Evolutionary conservation across 257 asterid species (phyloP).

Genomic region (Solanum medicagineum): DNA sequence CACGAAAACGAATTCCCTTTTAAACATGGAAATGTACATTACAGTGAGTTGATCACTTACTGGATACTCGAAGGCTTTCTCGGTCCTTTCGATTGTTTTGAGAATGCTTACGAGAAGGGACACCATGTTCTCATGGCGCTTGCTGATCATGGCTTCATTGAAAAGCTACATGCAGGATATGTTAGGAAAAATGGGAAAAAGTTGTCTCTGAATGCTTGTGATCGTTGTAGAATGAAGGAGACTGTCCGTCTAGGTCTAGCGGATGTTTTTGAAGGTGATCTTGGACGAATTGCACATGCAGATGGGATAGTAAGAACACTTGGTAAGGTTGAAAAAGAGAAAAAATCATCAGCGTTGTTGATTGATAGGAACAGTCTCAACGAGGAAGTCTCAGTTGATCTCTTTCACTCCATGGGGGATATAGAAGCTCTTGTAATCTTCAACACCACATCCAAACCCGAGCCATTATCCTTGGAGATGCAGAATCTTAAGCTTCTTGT

Average conservation of each 20-base stretch:
- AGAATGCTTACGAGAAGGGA: too few species aligned
- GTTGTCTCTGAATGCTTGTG: not conserved
- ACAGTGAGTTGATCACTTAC: too few species aligned
- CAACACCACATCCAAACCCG: not conserved
- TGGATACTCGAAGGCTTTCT: too few species aligned
- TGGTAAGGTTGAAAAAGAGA: not conserved
- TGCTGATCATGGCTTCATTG: not conserved
- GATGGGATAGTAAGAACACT: not conserved
- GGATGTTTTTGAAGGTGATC: not conserved
- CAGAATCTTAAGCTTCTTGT: not conserved
- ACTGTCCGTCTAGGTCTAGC: not conserved
- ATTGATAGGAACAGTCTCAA: not conserved
- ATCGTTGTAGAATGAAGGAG: not conserved
- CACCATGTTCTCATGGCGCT: too few species aligned
- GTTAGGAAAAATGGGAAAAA: not conserved
- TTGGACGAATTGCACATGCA: not conserved
- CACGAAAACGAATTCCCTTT: too few species aligned
- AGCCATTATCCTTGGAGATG: not conserved
- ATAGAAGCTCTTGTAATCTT: not conserved
- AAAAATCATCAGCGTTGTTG: not conserved
- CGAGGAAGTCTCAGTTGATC: not conserved
- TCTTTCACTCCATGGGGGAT: not conserved
- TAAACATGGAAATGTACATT: too few species aligned
- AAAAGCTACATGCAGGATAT: not conserved
- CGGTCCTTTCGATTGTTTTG: too few species aligned